Conservation (phyloP, 2,329 filamentous ascomycete genomes). For the Pseudofabraea citricarpa region DNA sequence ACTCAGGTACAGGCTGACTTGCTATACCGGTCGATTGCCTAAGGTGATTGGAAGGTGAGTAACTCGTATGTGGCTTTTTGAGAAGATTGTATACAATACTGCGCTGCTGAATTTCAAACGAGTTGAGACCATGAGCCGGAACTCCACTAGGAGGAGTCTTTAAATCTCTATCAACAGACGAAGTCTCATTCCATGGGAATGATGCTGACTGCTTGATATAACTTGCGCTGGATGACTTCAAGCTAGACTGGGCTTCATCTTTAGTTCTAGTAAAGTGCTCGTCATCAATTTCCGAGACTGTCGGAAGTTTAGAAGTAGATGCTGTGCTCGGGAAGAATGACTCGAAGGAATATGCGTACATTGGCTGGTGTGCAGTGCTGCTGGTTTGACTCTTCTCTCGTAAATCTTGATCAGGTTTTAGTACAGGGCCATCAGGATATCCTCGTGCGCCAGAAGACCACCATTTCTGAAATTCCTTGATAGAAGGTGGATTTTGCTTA, state of each 20-base stretch:
- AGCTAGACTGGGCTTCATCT: neutral
- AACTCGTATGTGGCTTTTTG: conserved; percentile 7
- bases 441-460: conserved; percentile 8
- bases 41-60: conserved; percentile 4
- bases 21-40: neutral
- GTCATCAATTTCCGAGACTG: conserved; percentile 11
- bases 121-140: conserved; percentile 10
- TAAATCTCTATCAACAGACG: too few relatives aligned
- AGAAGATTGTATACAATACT: conserved; percentile 8
- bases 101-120: conserved; percentile 10
- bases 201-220: conserved; percentile 9
- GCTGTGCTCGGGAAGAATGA: neutral
- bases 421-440: conserved; percentile 10
- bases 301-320: conserved; percentile 10
- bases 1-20: neutral
- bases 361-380: conserved; percentile 16
- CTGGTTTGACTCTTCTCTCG: conserved; percentile 10
- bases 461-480: conserved; percentile 13
- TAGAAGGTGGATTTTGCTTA: conserved; percentile 1
- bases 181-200: conserved; percentile 6
- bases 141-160: conserved; percentile 25
- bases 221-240: conserved; percentile 2
- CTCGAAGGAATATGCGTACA: conserved; percentile 18
- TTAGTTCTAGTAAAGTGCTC: conserved; percentile 3
- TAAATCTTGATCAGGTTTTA: conserved; percentile 17